Evolutionary conservation across 2,329 filamentous ascomycete species (phyloP).

Genomic region (Penicillium sclerotigenum): DNA sequence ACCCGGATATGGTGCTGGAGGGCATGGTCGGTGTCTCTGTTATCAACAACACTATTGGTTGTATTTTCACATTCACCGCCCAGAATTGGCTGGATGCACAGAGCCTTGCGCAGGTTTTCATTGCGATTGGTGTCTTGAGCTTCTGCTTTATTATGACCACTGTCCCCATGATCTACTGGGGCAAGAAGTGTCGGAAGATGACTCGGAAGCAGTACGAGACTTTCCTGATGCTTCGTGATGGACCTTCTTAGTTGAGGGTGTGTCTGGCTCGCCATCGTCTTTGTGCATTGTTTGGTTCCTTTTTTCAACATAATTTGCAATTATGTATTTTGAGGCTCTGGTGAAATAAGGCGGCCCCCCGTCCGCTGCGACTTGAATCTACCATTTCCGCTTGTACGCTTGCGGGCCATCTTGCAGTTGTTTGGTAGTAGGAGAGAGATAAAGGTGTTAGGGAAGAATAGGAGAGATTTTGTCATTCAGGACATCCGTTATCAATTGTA

Average conservation of each 20-base stretch:
- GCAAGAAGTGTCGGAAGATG: slow-evolving; percentile 50
- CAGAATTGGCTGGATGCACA: slow-evolving; percentile 49
- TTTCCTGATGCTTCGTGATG: slow-evolving; percentile 50
- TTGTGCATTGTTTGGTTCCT: neutral
- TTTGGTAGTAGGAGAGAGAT: too few relatives aligned
- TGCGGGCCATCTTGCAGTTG: neutral
- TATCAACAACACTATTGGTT: slow-evolving; percentile 56
- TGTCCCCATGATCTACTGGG: slow-evolving; percentile 55
- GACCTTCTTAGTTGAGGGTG: slow-evolving; percentile 1
- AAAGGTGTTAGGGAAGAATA: neutral
- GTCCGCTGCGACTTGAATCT: neutral
- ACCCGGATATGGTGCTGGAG: slow-evolving; percentile 57
- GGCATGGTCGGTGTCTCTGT: slow-evolving; percentile 59
- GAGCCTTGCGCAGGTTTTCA: slow-evolving; percentile 49
- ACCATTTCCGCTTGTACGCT: neutral
- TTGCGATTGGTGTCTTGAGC: slow-evolving; percentile 52
- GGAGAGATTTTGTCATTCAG: neutral
- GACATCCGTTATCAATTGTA: neutral
- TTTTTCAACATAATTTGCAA: neutral
- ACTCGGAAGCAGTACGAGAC: slow-evolving; percentile 48
- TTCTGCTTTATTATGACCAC: slow-evolving; percentile 53
- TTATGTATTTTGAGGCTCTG: neutral
- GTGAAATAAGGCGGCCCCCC: too few relatives aligned
- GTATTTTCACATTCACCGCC: slow-evolving; percentile 54
- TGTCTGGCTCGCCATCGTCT: neutral